Evolutionary conservation across 768 basidiomycete genomes (phyloP).

Genomic region (Mycena vulgaris): DNA sequence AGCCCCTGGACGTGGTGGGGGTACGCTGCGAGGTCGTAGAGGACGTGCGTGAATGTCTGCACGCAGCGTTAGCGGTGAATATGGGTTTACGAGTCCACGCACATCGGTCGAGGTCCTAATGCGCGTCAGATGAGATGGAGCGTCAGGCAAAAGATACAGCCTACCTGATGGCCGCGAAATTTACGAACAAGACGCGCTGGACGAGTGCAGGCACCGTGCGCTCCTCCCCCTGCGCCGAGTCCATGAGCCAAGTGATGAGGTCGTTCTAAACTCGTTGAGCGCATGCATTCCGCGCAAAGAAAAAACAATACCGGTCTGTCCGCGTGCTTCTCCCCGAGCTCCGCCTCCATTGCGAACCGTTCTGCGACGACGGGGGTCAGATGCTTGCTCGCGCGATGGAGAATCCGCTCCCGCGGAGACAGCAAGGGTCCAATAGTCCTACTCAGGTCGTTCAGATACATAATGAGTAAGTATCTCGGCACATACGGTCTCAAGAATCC

Average conservation of each 20-base stretch:
- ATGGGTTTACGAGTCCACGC: neutral
- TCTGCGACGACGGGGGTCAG: constrained; percentile 38
- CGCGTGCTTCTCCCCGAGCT: constrained; percentile 39
- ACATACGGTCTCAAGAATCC: constrained; percentile 49
- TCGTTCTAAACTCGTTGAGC: constrained; percentile 47
- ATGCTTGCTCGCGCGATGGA: constrained; percentile 35
- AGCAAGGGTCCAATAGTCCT: constrained; percentile 28
- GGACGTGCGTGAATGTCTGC: constrained; percentile 44
- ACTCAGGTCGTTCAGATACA: neutral
- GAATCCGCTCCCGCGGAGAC: constrained; percentile 26
- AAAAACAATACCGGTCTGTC: constrained; percentile 24
- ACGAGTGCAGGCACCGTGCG: constrained; percentile 41
- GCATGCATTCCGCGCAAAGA: neutral
- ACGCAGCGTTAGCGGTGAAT: neutral
- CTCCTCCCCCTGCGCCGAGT: constrained; percentile 45
- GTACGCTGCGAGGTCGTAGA: constrained; percentile 44
- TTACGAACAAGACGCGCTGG: constrained; percentile 45
- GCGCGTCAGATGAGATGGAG: constrained; percentile 21
- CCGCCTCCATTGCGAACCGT: constrained; percentile 28
- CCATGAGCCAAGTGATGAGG: constrained; percentile 57
- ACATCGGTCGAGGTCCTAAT: constrained; percentile 44
- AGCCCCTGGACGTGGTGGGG: constrained; percentile 44
- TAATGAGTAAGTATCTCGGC: neutral
- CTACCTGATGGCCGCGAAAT: constrained; percentile 52
- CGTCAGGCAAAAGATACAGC: neutral